Conservation (phyloP, 768 basidiomycete genomes). For the Botryobasidium botryosum region DNA sequence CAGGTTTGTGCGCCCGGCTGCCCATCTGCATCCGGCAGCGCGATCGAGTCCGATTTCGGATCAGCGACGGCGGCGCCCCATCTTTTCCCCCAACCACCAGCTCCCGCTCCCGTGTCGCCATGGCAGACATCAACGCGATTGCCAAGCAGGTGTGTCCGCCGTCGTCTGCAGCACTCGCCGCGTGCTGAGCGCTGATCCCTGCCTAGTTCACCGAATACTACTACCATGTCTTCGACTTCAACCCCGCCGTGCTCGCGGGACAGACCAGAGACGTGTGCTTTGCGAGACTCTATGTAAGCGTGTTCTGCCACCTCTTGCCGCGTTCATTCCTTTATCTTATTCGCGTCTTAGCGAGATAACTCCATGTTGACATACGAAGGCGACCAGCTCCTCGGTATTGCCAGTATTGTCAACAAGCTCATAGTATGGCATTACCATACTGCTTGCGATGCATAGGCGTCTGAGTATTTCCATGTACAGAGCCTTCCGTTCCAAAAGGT, state of each 20-base stretch:
- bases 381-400: constrained; percentile 34
- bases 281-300: constrained; percentile 50
- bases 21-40: too few relatives aligned
- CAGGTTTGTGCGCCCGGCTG: too few relatives aligned
- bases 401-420: constrained; percentile 53
- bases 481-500: constrained; percentile 67
- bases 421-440: constrained; percentile 27
- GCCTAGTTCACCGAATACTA: constrained; percentile 54
- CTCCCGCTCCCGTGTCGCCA: constrained; percentile 19
- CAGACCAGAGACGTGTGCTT: constrained; percentile 33
- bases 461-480: constrained; percentile 23
- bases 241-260: too few relatives aligned
- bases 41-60: too few relatives aligned
- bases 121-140: constrained; percentile 59
- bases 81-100: constrained; percentile 10
- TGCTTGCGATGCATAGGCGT: not conserved
- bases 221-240: constrained; percentile 69
- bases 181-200: not conserved
- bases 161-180: not conserved
- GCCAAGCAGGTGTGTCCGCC: constrained; percentile 35
- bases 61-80: too few relatives aligned
- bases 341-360: constrained; percentile 34
- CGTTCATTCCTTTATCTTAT: not conserved
- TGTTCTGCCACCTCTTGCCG: constrained; percentile 20
- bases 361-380: constrained; percentile 86